These are phyloP conservation scores for Pyrenophora seminiperda DNA, from an alignment of 2,329 filamentous ascomycete species.

Conservation along the genomic window DNA sequence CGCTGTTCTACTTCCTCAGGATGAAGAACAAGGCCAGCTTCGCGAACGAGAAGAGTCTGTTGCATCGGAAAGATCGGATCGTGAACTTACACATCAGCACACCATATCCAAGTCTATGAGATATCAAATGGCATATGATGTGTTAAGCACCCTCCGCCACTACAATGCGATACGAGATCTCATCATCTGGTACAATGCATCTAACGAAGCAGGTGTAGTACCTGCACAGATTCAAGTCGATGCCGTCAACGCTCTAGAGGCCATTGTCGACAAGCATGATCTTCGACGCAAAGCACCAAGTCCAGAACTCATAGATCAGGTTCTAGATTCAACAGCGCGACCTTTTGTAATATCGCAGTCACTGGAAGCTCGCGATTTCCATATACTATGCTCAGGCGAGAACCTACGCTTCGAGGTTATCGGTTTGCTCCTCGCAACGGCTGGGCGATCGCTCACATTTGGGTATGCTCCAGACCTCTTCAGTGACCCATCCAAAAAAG, in stretches of 20 bases:
- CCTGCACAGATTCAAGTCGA: constrained; percentile 45
- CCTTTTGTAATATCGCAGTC: constrained; percentile 33
- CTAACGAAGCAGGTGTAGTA: constrained; percentile 43
- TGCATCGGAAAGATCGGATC: constrained; percentile 34
- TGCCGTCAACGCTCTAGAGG: constrained; percentile 37
- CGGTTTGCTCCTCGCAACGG: constrained; percentile 46
- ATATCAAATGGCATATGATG: constrained; percentile 35
- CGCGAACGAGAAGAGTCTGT: constrained; percentile 30
- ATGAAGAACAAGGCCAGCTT: constrained; percentile 27
- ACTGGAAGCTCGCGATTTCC: constrained; percentile 43
- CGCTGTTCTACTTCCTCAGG: constrained; percentile 35
- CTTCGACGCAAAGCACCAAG: constrained; percentile 31
- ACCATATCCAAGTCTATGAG: constrained; percentile 39
- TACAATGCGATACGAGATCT: constrained; percentile 34
- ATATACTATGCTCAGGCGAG: constrained; percentile 46
- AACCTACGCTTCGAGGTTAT: constrained; percentile 49
- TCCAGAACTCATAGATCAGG: constrained; percentile 29
- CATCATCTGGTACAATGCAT: constrained; percentile 29
- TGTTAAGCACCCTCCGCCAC: constrained; percentile 36
- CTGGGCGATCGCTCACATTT: constrained; percentile 42
- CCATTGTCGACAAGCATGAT: constrained; percentile 41
- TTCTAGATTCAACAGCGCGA: constrained; percentile 36
- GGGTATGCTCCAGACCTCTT: constrained; percentile 29
- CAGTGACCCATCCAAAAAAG: constrained; percentile 23
- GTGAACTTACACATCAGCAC: constrained; percentile 38